Evolutionary conservation across 306 rosid genomes (phyloP).

Genomic region (Comarum palustre): DNA sequence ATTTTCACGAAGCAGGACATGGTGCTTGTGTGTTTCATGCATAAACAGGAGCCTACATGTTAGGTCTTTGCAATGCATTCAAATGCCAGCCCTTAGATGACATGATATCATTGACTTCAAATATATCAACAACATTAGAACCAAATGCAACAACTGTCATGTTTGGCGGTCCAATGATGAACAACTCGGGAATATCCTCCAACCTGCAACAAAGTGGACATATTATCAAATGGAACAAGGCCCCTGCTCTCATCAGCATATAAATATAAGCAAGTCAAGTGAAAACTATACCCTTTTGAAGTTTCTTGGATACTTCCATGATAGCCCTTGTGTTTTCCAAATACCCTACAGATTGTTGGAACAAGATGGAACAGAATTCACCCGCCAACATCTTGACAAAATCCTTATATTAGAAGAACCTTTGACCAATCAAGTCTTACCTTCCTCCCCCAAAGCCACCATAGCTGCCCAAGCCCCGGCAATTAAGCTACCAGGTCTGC

Average conservation of each 20-base stretch:
- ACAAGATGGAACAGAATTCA: constrained; percentile 23
- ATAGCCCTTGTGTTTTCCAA: constrained; percentile 69
- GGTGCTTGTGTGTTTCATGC: not conserved
- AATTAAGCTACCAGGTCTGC: constrained; percentile 90
- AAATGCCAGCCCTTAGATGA: constrained; percentile 97
- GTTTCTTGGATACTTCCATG: constrained; percentile 71
- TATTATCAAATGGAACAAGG: constrained; percentile 11
- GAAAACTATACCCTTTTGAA: constrained; percentile 62
- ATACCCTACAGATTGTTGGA: constrained; percentile 57
- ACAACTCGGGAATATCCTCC: constrained; percentile 72
- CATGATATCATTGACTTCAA: constrained; percentile 87
- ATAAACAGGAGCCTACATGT: constrained; percentile 45
- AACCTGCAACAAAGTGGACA: constrained; percentile 49
- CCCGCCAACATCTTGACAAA: constrained; percentile 17
- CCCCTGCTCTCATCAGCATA: not conserved
- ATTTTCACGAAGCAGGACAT: not conserved
- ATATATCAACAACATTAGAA: constrained; percentile 72
- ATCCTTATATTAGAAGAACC: constrained; percentile 10
- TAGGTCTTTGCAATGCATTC: constrained; percentile 95
- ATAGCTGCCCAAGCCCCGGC: constrained; percentile 99
- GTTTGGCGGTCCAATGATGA: constrained; percentile 75
- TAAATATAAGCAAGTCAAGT: not conserved
- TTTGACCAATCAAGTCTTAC: constrained; percentile 30
- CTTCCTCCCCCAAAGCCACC: constrained; percentile 88
- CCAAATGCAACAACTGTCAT: constrained; percentile 91